Evolutionary conservation across 352 stramenopile genomes (phyloP).

Genomic region (Phytophthora citrophthora): DNA sequence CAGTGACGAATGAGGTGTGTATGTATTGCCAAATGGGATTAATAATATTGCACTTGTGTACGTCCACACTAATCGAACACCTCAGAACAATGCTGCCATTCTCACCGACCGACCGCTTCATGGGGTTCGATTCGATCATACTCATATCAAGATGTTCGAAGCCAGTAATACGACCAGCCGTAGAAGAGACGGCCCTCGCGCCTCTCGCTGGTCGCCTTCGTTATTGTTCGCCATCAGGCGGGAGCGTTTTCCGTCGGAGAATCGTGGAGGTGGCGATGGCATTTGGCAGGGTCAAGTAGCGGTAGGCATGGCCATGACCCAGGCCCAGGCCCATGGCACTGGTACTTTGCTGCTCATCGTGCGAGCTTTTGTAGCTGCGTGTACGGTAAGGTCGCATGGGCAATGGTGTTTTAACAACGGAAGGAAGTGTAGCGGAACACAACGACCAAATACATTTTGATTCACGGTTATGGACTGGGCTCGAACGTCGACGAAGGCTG

Average conservation of each 20-base stretch:
- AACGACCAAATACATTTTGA: constrained; percentile 18
- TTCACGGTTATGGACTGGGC: constrained; percentile 24
- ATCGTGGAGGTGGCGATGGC: not conserved
- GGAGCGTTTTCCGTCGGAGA: not conserved
- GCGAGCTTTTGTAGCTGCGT: no score
- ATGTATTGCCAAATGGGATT: not conserved
- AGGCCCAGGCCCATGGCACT: no score
- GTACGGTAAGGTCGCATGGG: not conserved
- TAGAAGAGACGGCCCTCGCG: constrained; percentile 11
- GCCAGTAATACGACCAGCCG: constrained; percentile 11
- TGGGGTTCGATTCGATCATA: not conserved
- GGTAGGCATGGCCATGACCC: no score
- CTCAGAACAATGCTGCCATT: constrained; percentile 11
- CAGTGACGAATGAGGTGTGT: not conserved
- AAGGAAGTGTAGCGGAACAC: constrained; percentile 3
- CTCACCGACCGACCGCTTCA: constrained; percentile 13
- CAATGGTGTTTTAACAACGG: not conserved
- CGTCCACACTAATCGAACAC: constrained; percentile 16
- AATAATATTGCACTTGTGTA: constrained; percentile 3
- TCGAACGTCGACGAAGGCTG: constrained; percentile 13
- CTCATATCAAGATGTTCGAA: not conserved
- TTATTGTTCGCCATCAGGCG: not conserved
- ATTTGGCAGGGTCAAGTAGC: not conserved
- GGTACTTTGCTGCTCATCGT: not conserved
- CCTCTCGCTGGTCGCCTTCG: constrained; percentile 12